Evolutionary conservation across 306 rosid genomes (phyloP).

Genomic region (Potentilla sterilis): DNA sequence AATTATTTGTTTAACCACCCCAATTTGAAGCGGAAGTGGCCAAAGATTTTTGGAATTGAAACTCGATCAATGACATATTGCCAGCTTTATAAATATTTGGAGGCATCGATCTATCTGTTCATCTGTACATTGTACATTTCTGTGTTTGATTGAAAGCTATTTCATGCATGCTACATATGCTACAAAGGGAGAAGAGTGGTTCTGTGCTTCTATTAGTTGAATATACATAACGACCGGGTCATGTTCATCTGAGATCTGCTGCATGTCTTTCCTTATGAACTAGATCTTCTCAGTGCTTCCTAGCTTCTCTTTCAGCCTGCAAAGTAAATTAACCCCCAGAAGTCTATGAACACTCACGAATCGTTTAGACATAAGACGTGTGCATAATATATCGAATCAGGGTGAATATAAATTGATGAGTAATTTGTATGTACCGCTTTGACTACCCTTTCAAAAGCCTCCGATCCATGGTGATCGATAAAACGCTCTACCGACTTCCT

Average conservation of each 20-base stretch:
- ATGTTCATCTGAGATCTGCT: neutral
- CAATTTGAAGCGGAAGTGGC: neutral
- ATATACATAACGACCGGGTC: neutral
- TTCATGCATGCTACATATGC: neutral
- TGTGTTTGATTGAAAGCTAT: neutral
- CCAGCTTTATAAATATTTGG: neutral
- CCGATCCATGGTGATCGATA: constrained; percentile 59
- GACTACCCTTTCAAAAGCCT: constrained; percentile 71
- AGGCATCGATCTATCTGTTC: neutral
- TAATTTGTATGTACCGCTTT: constrained; percentile 44
- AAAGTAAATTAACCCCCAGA: constrained; percentile 17
- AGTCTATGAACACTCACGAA: neutral
- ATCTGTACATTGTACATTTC: too few relatives aligned
- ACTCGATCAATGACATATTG: neutral
- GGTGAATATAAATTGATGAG: neutral
- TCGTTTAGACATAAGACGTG: neutral
- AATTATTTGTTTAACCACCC: neutral
- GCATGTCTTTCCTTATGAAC: neutral
- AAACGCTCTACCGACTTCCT: constrained; percentile 72
- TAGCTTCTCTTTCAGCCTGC: constrained; percentile 90
- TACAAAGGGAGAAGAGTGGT: neutral
- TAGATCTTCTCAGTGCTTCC: constrained; percentile 41
- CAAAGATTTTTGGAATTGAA: neutral
- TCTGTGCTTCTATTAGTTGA: neutral
- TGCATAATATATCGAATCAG: neutral